phyloP scores from a whole-genome alignment of 495 filamentous ascomycete species.

The Hypoxylon subgilvum region DNA sequence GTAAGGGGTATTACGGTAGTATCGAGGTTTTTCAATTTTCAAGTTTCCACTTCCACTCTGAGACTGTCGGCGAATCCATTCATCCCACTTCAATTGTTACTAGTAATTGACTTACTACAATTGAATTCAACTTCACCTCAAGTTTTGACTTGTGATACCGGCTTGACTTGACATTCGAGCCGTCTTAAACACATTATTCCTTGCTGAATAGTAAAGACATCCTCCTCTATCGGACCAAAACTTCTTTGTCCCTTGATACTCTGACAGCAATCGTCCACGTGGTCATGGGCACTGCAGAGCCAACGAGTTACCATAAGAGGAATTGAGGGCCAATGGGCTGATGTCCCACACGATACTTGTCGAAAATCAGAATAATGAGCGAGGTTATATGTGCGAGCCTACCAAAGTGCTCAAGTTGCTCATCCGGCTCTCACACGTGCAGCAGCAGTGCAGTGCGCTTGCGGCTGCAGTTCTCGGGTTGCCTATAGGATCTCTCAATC shows the following conservation, averaged over 20 bases:
- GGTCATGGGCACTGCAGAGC: conserved; percentile 14
- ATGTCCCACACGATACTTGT: conserved; percentile 14
- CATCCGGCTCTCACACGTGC: conserved; percentile 5
- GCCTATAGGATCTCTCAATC: conserved; percentile 7
- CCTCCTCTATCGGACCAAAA: conserved; percentile 12
- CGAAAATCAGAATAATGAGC: conserved; percentile 10
- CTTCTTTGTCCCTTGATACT: conserved; percentile 6
- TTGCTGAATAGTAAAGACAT: too few species aligned
- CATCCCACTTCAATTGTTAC: too few species aligned
- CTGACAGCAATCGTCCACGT: conserved; percentile 26
- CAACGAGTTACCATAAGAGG: not conserved
- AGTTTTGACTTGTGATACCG: too few species aligned
- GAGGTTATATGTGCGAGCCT: conserved; percentile 1
- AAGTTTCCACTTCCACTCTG: too few species aligned
- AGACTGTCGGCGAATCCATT: too few species aligned
- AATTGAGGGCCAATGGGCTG: conserved; percentile 1
- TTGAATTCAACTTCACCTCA: too few species aligned
- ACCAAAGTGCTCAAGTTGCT: conserved; percentile 11
- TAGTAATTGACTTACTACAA: too few species aligned
- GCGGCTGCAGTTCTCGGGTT: conserved; percentile 13
- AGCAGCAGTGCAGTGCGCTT: too few species aligned
- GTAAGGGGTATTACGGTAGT: too few species aligned
- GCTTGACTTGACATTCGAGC: too few species aligned
- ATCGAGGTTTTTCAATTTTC: too few species aligned
- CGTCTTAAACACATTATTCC: too few species aligned